Percentiles rank a stretch among this genome's conserved stretches.
Evolutionary conservation across 768 basidiomycete species (phyloP).

Genomic region (Phanerodontia chrysosporium): DNA sequence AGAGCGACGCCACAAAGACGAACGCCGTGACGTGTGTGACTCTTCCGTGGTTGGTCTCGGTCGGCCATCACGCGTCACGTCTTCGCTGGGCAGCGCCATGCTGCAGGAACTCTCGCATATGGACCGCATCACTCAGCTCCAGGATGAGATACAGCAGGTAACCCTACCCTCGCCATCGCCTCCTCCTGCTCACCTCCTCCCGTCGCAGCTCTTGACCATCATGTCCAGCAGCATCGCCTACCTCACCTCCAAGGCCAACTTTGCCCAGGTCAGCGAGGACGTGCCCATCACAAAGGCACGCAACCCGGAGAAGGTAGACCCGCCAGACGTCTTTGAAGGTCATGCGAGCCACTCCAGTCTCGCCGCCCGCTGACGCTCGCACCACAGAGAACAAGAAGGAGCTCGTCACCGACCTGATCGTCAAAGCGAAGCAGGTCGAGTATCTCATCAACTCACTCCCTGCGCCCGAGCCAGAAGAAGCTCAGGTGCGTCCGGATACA

Average conservation of each 20-base stretch:
- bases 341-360: conserved; percentile 2
- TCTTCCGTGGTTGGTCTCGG: neutral
- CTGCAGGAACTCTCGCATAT: conserved; percentile 90
- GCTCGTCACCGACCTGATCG: conserved; percentile 75
- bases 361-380: neutral
- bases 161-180: no score
- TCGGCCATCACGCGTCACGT: neutral
- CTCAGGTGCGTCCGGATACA: conserved; percentile 43
- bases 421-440: conserved; percentile 88
- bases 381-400: conserved; percentile 74
- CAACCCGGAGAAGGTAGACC: conserved; percentile 65
- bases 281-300: conserved; percentile 84
- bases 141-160: conserved; percentile 91
- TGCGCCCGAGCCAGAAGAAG: conserved; percentile 72
- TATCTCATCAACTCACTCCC: conserved; percentile 79
- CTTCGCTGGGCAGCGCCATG: conserved; percentile 57
- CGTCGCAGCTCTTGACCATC: conserved; percentile 70
- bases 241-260: conserved; percentile 60
- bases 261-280: conserved; percentile 71
- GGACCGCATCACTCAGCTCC: conserved; percentile 94
- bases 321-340: conserved; percentile 77
- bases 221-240: conserved; percentile 83
- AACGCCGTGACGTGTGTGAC: neutral
- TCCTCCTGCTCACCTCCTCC: neutral
- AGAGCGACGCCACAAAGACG: neutral